phyloP scores from a whole-genome alignment of 306 rosid species.

The Aeschynomene evenia region DNA sequence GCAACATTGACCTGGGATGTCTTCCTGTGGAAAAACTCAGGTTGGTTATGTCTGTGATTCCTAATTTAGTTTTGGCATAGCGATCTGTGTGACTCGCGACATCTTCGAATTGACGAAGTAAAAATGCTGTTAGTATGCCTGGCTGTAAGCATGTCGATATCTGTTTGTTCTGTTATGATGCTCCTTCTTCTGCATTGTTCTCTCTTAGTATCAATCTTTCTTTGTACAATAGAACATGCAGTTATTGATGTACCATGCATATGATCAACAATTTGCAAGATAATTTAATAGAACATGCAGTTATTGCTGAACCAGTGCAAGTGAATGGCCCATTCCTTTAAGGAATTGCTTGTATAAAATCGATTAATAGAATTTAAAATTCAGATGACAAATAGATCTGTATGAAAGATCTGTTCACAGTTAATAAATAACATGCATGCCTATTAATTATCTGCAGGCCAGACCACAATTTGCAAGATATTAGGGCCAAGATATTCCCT shows the following conservation, averaged over 20 bases:
- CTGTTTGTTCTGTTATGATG: background rate
- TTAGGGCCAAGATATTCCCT: constrained; percentile 88
- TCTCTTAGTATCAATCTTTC: background rate
- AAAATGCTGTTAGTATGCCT: background rate
- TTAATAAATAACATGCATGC: constrained; percentile 14
- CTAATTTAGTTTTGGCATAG: constrained; percentile 1
- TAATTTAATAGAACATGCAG: background rate
- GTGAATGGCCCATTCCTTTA: constrained; percentile 4
- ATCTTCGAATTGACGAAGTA: background rate
- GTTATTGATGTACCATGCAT: too few species aligned
- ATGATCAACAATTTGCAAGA: background rate
- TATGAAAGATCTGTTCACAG: background rate
- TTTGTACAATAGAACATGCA: background rate
- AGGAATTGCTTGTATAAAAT: constrained; percentile 8
- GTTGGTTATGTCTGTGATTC: constrained; percentile 34
- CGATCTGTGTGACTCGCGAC: constrained; percentile 10
- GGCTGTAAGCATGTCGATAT: background rate
- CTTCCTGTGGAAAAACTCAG: constrained; percentile 91
- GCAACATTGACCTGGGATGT: constrained; percentile 84
- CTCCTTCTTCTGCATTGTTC: constrained; percentile 2
- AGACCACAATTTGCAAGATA: constrained; percentile 96
- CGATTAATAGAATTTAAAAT: background rate
- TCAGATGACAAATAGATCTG: constrained; percentile 3
- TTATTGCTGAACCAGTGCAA: too few species aligned
- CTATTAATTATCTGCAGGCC: constrained; percentile 64